Conservation (phyloP, 352 stramenopile genomes). For the Aphanomyces euteiches region DNA sequence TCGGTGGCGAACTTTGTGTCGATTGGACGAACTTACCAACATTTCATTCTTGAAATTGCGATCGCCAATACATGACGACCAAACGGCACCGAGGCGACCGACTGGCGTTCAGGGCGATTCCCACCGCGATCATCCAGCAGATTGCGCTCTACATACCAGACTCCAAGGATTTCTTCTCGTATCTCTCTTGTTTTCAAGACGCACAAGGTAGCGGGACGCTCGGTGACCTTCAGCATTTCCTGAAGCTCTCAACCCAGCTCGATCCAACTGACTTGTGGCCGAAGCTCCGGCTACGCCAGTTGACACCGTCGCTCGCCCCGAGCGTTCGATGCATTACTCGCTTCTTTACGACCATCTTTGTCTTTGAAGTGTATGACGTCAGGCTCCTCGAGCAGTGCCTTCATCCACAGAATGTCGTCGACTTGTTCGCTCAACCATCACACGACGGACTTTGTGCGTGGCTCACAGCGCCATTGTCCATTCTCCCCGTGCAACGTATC, state of each 20-base stretch:
- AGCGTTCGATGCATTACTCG: background rate
- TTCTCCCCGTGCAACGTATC: background rate
- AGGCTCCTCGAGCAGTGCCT: background rate
- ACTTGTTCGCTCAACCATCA: no score
- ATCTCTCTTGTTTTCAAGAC: slow-evolving; percentile 1
- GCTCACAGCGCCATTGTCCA: background rate
- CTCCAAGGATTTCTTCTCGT: background rate
- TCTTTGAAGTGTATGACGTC: background rate
- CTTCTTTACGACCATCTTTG: background rate
- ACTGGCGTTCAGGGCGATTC: background rate
- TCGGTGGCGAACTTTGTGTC: no score
- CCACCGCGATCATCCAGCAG: background rate
- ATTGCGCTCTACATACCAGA: slow-evolving; percentile 3
- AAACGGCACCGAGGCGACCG: no score
- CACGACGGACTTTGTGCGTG: background rate
- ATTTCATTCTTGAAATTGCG: no score
- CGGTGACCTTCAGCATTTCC: background rate
- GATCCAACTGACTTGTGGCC: background rate
- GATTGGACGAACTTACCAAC: no score
- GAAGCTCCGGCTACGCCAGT: background rate
- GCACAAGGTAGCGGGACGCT: background rate
- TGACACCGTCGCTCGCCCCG: background rate
- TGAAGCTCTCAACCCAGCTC: background rate
- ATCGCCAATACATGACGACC: no score
- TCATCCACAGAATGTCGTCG: no score